Base-by-base conservation (phyloP, 192 early-diverging fungal genomes). In the Tieghemiomyces parasiticus region DNA sequence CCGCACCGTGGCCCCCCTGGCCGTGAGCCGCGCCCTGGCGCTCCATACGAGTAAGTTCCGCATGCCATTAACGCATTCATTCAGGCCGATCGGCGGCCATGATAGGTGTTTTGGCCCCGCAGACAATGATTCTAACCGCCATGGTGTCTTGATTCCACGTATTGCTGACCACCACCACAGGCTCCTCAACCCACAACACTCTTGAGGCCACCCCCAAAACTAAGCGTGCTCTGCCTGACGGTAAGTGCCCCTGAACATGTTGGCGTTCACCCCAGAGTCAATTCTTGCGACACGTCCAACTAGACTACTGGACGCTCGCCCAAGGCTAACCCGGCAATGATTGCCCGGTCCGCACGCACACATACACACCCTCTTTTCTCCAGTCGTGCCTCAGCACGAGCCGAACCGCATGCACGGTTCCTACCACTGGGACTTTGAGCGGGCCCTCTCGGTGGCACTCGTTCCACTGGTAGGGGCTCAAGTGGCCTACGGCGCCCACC, bases 361-460 rank as follows among this genome's bases (percentile, higher is more conserved):
- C n/a, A 54, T 22, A 26, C 14, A 32, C 14, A 13, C 4, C 34
- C 54, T 10, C 24, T 30, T 38, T 45, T 66, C 59, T 61, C 59
- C 71, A 66, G 64, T 71, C 30, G 73, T 74, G 19, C 63, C 78
- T 8, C 61, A 70, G 63, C 80, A 71, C 19, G 35, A 65, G 3
- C 64, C 75, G 25, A 76, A 84, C 72, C 79, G 78, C 62, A 72
- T 84, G 42, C 79, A 89, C 66, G 95, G 95, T 25, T 90, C 90
- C 45, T 89, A 92, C 71, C 95, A 96, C 78, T 98, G 95, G 95
- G 81, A 87, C 78, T 77, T 85, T 67, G 95, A 98, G 67, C 92
- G 95, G 46, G 81, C 78, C n/a, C 67, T 93, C 24, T 80, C 85
- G 46, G 26, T 89, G 38, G 78, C 84, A 25, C 64, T 86, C 59